Base-by-base conservation (phyloP, 2,329 filamentous ascomycete species). In the Colletotrichum orchidophilum region DNA sequence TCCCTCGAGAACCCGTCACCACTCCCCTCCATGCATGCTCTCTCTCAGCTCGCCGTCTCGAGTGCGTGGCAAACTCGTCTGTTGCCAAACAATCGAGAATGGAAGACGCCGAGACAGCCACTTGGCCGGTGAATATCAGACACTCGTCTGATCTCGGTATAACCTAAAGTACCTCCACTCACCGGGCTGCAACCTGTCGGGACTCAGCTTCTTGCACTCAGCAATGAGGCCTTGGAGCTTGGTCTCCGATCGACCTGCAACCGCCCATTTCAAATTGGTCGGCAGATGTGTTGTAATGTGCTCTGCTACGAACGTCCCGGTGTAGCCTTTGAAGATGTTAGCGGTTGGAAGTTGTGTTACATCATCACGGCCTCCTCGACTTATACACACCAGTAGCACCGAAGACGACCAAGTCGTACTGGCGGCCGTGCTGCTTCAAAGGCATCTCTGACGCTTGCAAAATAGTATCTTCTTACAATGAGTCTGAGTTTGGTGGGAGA, bases 201-300 rank as follows among this genome's bases (percentile, higher is more conserved):
- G 85, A 78, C 93, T 93, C 70, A 93, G 77, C 67, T 83, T 79
- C 76, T 90, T 90, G 78, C 95, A 87, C 65, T 93, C 90, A 63
- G 90, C 84, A 8, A 91, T 89, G 12, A 98, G 81, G 50, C 83
- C 82, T 74, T 92, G 87, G 5, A 98, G 87, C 80, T 97, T 97
- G 59, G 86, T 83, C 59, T 87, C 84, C n/a, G 93, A 95, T 29
- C 95, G 92, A 33, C 95, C 95, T 55, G 94, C 94, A 66, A 98
- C 85, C 15, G 94, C 95, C 95, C 95, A 98, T 84, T 90, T 94
- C 73, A 97, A 81, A 78, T 94, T 89, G 21, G 92, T 94, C 0
- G 95, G 93, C 1, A 94, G 85, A 74, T 89, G 83, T 15, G 86
- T 87, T 63, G 90, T 87, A 76, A 97, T 92, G 80, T 96, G 90